Base-by-base conservation (phyloP, 371 early-diverging fungal genomes). In the Haplosporangium sp. region DNA sequence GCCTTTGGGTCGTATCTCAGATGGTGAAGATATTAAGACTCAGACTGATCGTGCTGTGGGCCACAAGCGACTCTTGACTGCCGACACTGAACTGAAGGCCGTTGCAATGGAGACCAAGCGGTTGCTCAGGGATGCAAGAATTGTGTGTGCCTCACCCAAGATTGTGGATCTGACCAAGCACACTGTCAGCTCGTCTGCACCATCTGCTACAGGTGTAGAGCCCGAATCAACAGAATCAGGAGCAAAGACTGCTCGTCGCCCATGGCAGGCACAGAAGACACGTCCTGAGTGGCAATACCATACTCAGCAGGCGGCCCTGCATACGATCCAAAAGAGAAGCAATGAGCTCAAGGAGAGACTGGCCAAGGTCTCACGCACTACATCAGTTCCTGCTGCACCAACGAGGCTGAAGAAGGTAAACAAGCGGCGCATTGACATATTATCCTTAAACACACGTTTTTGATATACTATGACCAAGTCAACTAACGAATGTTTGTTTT, bases 271-370 rank as follows among this genome's bases (percentile, higher is more conserved):
- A 16, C 80, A 81, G 40, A 82, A 85, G 69, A 83, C 81, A 12
- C 79, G 82, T 42, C 92, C 93, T n/a, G 85, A 87, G 56, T 92
- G 87, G 72, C 91, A 90, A 62, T 90, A 90, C 80, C 91, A 91
- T 65, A 82, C 86, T 68, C 93, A 92, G 64, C 93, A 92, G 73
- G 87, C 92, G 11, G 87, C 90, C 8, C 63, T 91, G 29, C 80
- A 86, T 54, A 91, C 90, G 48, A 83, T 91, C 41, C 86, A 89
- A 47, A 83, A 88, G 56, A 86, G 91, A 51, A 88, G 89, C 61
- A 67, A 83, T n/a, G 85, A 89, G 62, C 83, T 91, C 62, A 83
- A 85, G 62, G 71, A 80, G 40, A 79, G 86, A 40, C 23, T 83
- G 46, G 63, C 76, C 67, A 76, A 76, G 67, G 70, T 76, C 11